phyloP scores from a whole-genome alignment of 768 basidiomycete genomes.

The Xerocomus brunneocitrinus region DNA sequence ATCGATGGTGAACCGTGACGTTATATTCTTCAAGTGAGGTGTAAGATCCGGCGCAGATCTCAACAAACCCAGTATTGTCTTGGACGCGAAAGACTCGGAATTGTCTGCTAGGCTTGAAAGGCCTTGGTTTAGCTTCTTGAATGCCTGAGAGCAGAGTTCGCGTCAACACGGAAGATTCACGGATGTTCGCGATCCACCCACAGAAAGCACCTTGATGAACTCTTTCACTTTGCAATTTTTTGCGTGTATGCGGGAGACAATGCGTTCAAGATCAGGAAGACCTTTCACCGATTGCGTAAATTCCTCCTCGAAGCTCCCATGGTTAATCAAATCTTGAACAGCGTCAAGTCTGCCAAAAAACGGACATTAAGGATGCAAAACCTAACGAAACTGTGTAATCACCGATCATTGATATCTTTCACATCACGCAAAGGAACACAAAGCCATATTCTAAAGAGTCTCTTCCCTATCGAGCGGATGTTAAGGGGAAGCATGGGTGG shows the following conservation, averaged over 20 bases:
- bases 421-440: conserved; percentile 85
- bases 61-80: conserved; percentile 69
- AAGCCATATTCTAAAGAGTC: conserved; percentile 95
- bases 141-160: conserved; percentile 48
- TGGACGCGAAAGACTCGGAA: conserved; percentile 71
- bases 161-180: conserved; percentile 1
- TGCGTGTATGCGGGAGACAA: conserved; percentile 93
- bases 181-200: conserved; percentile 31
- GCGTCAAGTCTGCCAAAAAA: conserved; percentile 71
- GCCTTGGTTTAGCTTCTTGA: conserved; percentile 67
- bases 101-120: conserved; percentile 57
- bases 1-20: conserved; percentile 57
- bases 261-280: conserved; percentile 87
- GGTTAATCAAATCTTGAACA: conserved; percentile 82
- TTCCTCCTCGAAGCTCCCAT: conserved; percentile 69
- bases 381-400: conserved; percentile 17
- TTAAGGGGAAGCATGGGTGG: conserved; percentile 5
- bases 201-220: conserved; percentile 78
- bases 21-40: conserved; percentile 66
- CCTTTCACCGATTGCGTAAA: conserved; percentile 77
- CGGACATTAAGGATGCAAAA: conserved; percentile 15
- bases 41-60: conserved; percentile 77
- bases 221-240: conserved; percentile 84
- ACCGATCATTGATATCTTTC: conserved; percentile 86
- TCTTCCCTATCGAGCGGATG: conserved; percentile 61